These are phyloP conservation scores for Moringa oleifera DNA, from an alignment of 345 rosid genomes.

Conservation along the genomic window DNA sequence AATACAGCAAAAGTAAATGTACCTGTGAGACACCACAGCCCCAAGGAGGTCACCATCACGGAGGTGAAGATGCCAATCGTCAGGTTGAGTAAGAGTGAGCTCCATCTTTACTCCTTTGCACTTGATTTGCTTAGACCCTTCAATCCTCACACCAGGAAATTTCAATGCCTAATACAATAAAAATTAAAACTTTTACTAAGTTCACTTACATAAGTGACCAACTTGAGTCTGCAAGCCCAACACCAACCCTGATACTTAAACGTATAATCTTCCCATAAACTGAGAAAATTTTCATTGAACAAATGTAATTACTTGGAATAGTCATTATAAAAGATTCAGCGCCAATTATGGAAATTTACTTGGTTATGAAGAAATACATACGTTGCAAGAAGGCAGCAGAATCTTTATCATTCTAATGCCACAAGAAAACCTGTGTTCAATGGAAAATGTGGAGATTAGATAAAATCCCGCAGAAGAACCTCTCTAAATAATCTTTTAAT, in stretches of 20 bases:
- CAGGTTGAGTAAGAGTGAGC: conserved; percentile 63
- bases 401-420: conserved; percentile 26
- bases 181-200: background rate
- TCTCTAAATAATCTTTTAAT: no score
- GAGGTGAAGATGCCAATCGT: conserved; percentile 92
- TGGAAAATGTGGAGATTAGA: no score
- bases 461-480: no score
- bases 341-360: no score
- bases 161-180: conserved; percentile 10
- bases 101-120: conserved; percentile 41
- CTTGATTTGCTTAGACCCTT: conserved; percentile 19
- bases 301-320: background rate
- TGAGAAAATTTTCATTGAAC: conserved; percentile 5
- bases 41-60: conserved; percentile 68
- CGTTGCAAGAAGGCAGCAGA: conserved; percentile 21
- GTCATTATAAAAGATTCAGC: no score
- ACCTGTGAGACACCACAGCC: conserved; percentile 81
- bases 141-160: conserved; percentile 1
- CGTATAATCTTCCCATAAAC: no score
- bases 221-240: conserved; percentile 21
- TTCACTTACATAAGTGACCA: conserved; percentile 8
- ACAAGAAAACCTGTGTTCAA: no score
- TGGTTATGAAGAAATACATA: conserved; percentile 15
- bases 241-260: no score
- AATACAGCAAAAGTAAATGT: no score